These are phyloP conservation scores for Darksidea phi DNA, from an alignment of 495 filamentous ascomycete species.

Conservation along the genomic window DNA sequence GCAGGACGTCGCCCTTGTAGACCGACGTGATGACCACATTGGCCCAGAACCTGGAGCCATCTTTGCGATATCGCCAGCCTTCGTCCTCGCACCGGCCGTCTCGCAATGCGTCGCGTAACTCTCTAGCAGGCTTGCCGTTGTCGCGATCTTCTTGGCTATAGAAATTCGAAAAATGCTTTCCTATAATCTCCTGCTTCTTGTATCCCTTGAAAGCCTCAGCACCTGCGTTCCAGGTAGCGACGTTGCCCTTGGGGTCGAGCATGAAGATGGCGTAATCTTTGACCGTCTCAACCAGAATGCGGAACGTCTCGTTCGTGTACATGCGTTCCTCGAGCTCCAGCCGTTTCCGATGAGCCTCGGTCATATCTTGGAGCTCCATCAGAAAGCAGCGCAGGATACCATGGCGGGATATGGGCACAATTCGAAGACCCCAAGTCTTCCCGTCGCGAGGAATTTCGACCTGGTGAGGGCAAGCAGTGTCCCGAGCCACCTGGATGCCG, in stretches of 20 bases:
- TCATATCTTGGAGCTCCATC: constrained; percentile 28
- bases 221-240: constrained; percentile 63
- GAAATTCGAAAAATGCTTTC: constrained; percentile 62
- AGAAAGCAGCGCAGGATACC: constrained; percentile 18
- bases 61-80: constrained; percentile 64
- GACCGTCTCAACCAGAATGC: constrained; percentile 62
- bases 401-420: constrained; percentile 23
- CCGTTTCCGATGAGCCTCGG: constrained; percentile 20
- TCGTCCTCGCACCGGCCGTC: constrained; percentile 65
- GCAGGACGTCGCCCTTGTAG: constrained; percentile 55
- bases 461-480: constrained; percentile 8
- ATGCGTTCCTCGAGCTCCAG: constrained; percentile 44
- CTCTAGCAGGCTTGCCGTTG: constrained; percentile 55
- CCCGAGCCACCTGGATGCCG: constrained; percentile 12
- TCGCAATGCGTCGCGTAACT: constrained; percentile 57
- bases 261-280: constrained; percentile 70
- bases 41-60: constrained; percentile 64
- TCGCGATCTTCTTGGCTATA: constrained; percentile 57
- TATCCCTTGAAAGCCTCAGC: constrained; percentile 62
- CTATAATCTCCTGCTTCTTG: constrained; percentile 56
- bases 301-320: constrained; percentile 59
- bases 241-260: constrained; percentile 57
- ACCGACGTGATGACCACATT: constrained; percentile 66
- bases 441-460: constrained; percentile 4
- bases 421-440: constrained; percentile 23